Base-by-base conservation (phyloP, 495 filamentous ascomycete genomes). In the Chaetomium tenue region DNA sequence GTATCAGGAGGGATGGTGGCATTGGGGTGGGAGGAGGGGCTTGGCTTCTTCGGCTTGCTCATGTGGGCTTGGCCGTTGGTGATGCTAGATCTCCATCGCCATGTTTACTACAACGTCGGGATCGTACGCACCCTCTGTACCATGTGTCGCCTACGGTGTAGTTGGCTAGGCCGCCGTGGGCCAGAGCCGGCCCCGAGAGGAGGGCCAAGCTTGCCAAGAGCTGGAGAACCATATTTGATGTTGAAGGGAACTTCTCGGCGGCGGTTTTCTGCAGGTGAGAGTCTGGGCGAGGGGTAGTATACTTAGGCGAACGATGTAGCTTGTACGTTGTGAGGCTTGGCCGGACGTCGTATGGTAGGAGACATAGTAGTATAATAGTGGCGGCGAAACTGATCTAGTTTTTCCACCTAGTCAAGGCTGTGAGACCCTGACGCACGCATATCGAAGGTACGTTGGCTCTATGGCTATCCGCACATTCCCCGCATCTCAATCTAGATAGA, bases 91-190 rank as follows among this genome's bases (percentile, higher is more conserved):
- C 15, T 30, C 28, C 6, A 6, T 44, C 18, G 22, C 46, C 22
- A 5, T 3, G 53, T 40, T 6, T 22, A 9, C 25, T 11, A 15
- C n/a, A 16, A 58, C 60, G 39, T 50, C 46, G n/a, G 1, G 20
- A 20, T 50, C 55, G 39, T 71, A 67, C 71, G 53, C 63, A 80
- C 79, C 79, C 80, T 68, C 75, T 70, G 53, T 81, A 81, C 80
- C 80, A 81, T 8, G 75, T 77, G 6, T 79, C 76, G 51, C 76
- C 78, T 1, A 82, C 79, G 2, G 78, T 82, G 64, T 82, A 81
- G 69, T 82, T 81, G 20, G 74, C 66, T 5, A 81, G 71, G 1
- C 80, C 80, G 11, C 79, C 80, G 67, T 82, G 80, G 4, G 73
- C 78, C 37, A 66, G 64, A 52, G 63, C 75, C 33, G 58, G 67